Evolutionary conservation across 257 asterid genomes (phyloP).

Genomic region (Salvia rosmarinus): DNA sequence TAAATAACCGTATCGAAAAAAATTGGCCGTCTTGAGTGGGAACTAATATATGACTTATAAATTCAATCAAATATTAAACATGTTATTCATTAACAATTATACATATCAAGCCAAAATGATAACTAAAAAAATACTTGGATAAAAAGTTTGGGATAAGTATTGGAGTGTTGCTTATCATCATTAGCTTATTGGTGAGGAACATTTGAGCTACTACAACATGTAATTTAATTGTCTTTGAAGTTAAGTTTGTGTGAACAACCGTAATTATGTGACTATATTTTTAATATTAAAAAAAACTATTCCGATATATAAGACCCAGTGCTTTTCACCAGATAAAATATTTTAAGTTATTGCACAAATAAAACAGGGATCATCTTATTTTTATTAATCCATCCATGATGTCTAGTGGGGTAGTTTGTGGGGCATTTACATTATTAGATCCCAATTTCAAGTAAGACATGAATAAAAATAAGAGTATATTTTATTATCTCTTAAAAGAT

Average conservation of each 20-base stretch:
- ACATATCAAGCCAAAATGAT: not conserved
- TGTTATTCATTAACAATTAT: not conserved
- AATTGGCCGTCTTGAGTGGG: too few species aligned
- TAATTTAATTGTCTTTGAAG: constrained; percentile 48
- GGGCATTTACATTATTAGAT: constrained; percentile 32
- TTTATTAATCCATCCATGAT: constrained; percentile 25
- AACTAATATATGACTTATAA: not conserved
- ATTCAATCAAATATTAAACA: not conserved
- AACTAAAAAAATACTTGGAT: not conserved
- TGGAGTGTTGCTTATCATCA: constrained; percentile 27
- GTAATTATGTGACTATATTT: constrained; percentile 30
- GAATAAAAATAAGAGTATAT: not conserved
- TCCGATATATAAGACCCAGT: constrained; percentile 9
- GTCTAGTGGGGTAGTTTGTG: constrained; percentile 27
- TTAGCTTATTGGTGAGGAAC: constrained; percentile 33
- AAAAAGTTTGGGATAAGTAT: not conserved
- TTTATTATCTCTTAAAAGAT: not conserved
- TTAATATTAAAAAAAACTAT: not conserved
- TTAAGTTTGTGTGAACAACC: constrained; percentile 30
- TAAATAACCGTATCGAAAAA: too few species aligned
- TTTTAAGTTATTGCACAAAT: not conserved
- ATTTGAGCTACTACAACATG: constrained; percentile 35
- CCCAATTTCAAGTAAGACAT: constrained; percentile 24
- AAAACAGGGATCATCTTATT: not conserved
- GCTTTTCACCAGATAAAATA: constrained; percentile 24